Base-by-base conservation (phyloP, 2,329 filamentous ascomycete genomes). In the Amylocarpus encephaloides region DNA sequence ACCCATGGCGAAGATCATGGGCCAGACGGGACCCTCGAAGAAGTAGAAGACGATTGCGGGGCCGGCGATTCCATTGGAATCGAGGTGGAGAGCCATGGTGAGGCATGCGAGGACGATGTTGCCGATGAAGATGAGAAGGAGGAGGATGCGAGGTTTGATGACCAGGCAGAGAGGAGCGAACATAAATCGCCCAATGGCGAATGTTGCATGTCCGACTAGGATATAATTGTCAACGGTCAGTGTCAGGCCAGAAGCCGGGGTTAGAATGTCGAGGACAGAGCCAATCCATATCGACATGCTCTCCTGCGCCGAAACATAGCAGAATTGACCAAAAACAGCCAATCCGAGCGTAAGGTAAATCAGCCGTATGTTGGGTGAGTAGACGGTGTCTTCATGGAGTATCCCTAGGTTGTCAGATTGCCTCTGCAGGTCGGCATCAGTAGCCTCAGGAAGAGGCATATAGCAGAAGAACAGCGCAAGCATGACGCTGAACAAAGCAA, bases 1-100 rank as follows among this genome's bases (percentile, higher is more conserved):
- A 2, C 85, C 86, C 11, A 93, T 76, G 3, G 86, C 82, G 58
- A 90, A 89, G 52, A 93, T 83, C 1, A 91, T 82, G 0, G 90
- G 89, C 74, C 88, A 95, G 59, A 88, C 80, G 46, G 89, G 88
- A 0, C 84, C 86, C 66, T 92, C 88, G 62, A 87, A 88, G 67
- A 94, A 88, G 57, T 88, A 83, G 56, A 86, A 85, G 26, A 91
- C 60, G 35, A 83, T 73, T 2, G 86, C 70, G 56, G 88, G 83
- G n/a, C 80, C 72, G 19, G 73, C 69, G 19, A 82, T 65, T 0
- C 77, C 57, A 55, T 80, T 74, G 0, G 75, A 36, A 57, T 48
- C 3, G 70, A 70, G 2, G 3, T 65, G 66, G 9, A 81, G 54
- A 1, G 74, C 67, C 30, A 77, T 72, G 3, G 73, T 68, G 5